Conservation (phyloP, 352 stramenopile genomes). For the Phytophthora agathidicida region DNA sequence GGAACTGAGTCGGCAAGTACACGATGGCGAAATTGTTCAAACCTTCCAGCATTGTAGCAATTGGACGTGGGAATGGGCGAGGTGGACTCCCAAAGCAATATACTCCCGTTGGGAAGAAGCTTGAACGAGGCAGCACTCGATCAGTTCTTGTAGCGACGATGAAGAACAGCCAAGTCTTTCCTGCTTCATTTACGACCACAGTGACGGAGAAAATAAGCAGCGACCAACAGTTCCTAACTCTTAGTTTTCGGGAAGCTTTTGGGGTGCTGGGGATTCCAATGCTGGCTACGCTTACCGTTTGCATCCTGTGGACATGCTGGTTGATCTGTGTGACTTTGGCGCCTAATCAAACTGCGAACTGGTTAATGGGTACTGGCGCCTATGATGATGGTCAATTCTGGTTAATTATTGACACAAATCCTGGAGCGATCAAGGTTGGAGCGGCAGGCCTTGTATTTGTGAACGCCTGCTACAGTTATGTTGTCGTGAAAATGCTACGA, state of each 20-base stretch:
- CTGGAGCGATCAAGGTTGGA: conserved; percentile 7
- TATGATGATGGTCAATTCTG: conserved; percentile 35
- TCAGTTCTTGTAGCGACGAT: not conserved
- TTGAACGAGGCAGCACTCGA: not conserved
- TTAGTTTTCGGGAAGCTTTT: conserved; percentile 20
- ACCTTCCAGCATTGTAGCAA: not conserved
- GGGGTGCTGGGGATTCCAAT: conserved; percentile 17
- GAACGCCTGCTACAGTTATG: conserved; percentile 16
- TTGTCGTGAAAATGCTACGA: conserved; percentile 16
- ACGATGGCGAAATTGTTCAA: conserved; percentile 5
- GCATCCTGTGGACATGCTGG: conserved; percentile 25
- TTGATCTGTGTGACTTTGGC: conserved; percentile 17
- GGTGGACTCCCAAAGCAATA: not conserved
- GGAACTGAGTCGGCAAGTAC: too few relatives aligned
- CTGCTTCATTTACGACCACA: not conserved
- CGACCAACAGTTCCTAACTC: not conserved
- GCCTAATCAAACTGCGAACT: conserved; percentile 29
- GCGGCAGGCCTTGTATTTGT: conserved; percentile 13
- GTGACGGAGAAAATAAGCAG: not conserved
- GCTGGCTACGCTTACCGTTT: conserved; percentile 14
- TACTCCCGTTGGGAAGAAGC: not conserved
- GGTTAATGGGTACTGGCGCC: conserved; percentile 24
- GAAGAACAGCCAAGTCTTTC: conserved; percentile 12
- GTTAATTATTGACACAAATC: conserved; percentile 24
- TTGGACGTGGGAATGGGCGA: not conserved